Evolutionary conservation across 768 basidiomycete species (phyloP), one percentile per base, ranked within the genome.

Genomic region (Floccularia luteovirens): DNA sequence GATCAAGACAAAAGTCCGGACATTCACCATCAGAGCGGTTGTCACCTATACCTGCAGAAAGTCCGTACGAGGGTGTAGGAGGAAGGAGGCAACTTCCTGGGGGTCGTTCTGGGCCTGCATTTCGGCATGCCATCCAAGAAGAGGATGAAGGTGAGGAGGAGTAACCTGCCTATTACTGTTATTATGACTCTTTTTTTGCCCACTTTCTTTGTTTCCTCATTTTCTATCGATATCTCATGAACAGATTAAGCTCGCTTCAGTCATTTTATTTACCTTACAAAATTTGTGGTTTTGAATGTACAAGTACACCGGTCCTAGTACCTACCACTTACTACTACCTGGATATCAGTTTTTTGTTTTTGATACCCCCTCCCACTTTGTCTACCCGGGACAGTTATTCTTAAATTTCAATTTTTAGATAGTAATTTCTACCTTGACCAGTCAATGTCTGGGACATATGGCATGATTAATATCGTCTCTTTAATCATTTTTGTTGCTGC

Each of bases 111-210:
- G 86, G 84, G 1, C 77, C 75, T 36, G 79, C 85, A 6, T 86
- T 86, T 49, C 61, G 66, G 34, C 75, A 80, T 46, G 60, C 83
- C 3, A 89, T 88, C 41, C 83, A 88, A 56, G 88, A 90, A 55
- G 88, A 89, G 54, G 88, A 90, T 48, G 88, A 90, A 56, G 88
- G 70, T 16, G 88, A 89, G 58, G 88, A 88, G 50, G 79, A 86
- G 54, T 69, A 56, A 59, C 5, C 6, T 23, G 30, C 30, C 7
- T n/a, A n/a, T 6, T 12, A n/a, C 6, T 5, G 24, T 21, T 12
- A 10, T 11, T 7, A 34, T 34, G 32, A 34, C 7, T 19, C 20
- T 37, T 8, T 37, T 5, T 6, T 22, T 10, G 8, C 7, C 17
- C 10, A 7, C 21, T 37, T 19, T 10, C 36, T 6, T 37, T 37